Conservation (phyloP, 1,139 yeast species). For the Hyphopichia wangnamkhiaoensis region DNA sequence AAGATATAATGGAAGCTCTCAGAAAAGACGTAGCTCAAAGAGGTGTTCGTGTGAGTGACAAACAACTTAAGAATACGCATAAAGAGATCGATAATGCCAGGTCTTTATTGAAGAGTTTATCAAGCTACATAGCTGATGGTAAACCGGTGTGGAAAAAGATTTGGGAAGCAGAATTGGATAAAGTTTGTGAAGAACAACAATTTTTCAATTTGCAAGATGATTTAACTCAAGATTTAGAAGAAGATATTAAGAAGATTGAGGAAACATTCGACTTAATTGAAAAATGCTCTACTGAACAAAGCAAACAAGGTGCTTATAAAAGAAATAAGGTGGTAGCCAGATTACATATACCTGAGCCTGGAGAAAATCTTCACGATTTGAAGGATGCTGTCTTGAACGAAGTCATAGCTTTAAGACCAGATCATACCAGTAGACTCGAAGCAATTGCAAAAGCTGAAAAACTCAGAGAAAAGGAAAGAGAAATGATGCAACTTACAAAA, state of each 20-base stretch:
- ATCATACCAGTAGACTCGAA: slow-evolving; percentile 80
- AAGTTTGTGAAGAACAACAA: slow-evolving; percentile 92
- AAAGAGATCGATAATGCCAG: slow-evolving; percentile 67
- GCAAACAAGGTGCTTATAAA: slow-evolving; percentile 35
- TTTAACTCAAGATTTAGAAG: slow-evolving; percentile 73
- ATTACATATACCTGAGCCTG: slow-evolving; percentile 61
- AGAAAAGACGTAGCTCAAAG: slow-evolving; percentile 91
- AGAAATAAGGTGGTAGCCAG: slow-evolving; percentile 42
- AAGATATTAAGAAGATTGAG: slow-evolving; percentile 75
- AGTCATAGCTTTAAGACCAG: slow-evolving; percentile 76
- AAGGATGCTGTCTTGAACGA: slow-evolving; percentile 81
- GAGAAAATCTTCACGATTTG: slow-evolving; percentile 60
- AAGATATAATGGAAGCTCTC: slow-evolving; percentile 86
- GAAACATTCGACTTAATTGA: slow-evolving; percentile 83
- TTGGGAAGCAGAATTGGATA: slow-evolving; percentile 90
- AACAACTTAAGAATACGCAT: slow-evolving; percentile 66
- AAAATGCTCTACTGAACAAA: slow-evolving; percentile 79
- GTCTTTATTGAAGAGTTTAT: slow-evolving; percentile 51
- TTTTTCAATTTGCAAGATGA: slow-evolving; percentile 89
- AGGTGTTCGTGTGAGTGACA: slow-evolving; percentile 79
- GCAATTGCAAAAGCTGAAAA: slow-evolving; percentile 89
- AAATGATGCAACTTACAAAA: slow-evolving; percentile 55
- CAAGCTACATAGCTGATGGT: slow-evolving; percentile 64
- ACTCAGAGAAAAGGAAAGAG: slow-evolving; percentile 71
- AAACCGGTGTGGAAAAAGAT: slow-evolving; percentile 86